Conservation (phyloP, 1,284 basidiomycete species). For the Ganoderma sinense region DNA sequence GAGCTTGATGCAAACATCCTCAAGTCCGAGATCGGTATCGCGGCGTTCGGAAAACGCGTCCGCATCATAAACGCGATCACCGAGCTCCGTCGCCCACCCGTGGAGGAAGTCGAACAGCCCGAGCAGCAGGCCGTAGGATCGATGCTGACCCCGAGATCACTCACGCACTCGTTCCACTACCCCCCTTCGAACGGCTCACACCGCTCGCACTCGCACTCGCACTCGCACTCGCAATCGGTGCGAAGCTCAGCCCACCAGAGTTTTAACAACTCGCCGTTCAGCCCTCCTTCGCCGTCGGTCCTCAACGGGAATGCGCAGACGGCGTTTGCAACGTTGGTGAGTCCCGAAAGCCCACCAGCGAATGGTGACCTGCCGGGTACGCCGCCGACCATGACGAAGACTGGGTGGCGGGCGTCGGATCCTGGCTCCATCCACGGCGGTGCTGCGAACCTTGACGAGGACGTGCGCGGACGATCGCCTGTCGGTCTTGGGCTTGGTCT, state of each 20-base stretch:
- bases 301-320: constrained; percentile 24
- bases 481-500: constrained; percentile 34
- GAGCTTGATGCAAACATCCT: constrained; percentile 93
- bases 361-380: constrained; percentile 40
- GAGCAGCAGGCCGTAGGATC: constrained; percentile 27
- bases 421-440: constrained; percentile 34
- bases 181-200: constrained; percentile 39
- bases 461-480: constrained; percentile 18
- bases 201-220: constrained; percentile 48
- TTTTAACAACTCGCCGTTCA: constrained; percentile 42
- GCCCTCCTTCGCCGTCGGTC: constrained; percentile 28
- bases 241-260: constrained; percentile 49
- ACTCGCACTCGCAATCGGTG: constrained; percentile 51
- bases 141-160: constrained; percentile 43
- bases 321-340: constrained; percentile 34
- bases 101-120: constrained; percentile 39
- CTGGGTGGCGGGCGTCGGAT: constrained; percentile 42
- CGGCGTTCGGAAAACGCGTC: constrained; percentile 93
- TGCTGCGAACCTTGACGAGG: constrained; percentile 21
- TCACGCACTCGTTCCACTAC: constrained; percentile 45
- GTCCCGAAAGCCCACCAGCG: constrained; percentile 50
- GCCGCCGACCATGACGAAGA: constrained; percentile 20
- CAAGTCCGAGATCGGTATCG: constrained; percentile 95
- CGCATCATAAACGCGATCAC: constrained; percentile 95
- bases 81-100: constrained; percentile 80